Evolutionary conservation across 2,329 filamentous ascomycete species (phyloP).

Genomic region (Fusarium sp.): DNA sequence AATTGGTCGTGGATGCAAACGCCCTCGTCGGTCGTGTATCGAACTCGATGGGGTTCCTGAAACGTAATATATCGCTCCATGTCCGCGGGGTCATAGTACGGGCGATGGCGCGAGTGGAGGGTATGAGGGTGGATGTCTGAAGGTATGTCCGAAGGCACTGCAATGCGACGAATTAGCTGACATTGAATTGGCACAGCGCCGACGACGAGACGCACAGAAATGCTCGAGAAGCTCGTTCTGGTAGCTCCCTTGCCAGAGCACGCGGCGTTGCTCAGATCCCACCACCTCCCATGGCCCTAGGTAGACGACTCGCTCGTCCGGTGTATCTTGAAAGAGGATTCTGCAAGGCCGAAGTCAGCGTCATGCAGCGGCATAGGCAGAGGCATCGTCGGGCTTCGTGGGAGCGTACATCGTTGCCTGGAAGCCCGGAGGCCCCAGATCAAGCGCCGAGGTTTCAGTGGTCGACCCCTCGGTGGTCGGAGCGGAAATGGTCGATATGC

Average conservation of each 20-base stretch:
- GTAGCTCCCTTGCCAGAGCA: conserved; percentile 66
- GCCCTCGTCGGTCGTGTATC: conserved; percentile 59
- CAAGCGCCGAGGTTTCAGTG: conserved; percentile 57
- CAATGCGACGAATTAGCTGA: conserved; percentile 14
- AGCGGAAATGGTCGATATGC: conserved; percentile 56
- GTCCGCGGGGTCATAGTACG: conserved; percentile 60
- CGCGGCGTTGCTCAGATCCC: conserved; percentile 57
- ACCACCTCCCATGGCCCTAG: conserved; percentile 65
- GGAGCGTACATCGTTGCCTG: conserved; percentile 63
- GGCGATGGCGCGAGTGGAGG: conserved; percentile 61
- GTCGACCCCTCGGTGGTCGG: conserved; percentile 51
- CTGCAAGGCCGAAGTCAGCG: conserved; percentile 46
- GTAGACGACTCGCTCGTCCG: conserved; percentile 61
- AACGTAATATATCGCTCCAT: conserved; percentile 62
- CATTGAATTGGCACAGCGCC: background rate
- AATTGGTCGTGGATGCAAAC: conserved; percentile 60
- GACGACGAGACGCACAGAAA: conserved; percentile 53
- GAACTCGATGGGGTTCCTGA: conserved; percentile 58
- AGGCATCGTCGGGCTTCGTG: conserved; percentile 1
- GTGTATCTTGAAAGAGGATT: conserved; percentile 61
- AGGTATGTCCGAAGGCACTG: conserved; percentile 59
- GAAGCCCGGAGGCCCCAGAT: conserved; percentile 64
- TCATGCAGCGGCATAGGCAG: conserved; percentile 26
- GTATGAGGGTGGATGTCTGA: conserved; percentile 60
- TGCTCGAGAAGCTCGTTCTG: conserved; percentile 63